Conservation (phyloP, 805 yeast species). For the Candida germanica region DNA sequence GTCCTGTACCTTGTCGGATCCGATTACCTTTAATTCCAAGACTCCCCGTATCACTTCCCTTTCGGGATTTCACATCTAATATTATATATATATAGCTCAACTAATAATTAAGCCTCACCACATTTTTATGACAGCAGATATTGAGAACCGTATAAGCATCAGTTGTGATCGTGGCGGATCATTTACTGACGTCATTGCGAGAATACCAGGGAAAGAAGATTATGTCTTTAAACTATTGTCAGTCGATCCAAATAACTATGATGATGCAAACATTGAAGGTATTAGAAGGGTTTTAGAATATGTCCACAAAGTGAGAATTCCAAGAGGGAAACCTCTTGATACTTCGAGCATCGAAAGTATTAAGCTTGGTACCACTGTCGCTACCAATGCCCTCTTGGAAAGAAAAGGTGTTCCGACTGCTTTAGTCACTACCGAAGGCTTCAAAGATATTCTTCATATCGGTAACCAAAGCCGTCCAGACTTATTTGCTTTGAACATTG, state of each 20-base stretch:
- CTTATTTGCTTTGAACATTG: constrained; percentile 16
- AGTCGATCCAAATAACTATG: constrained; percentile 18
- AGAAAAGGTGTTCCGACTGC: constrained; percentile 19
- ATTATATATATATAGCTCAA: too few species aligned
- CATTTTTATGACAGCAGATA: too few species aligned
- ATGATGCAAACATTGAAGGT: constrained; percentile 20
- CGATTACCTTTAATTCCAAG: too few species aligned
- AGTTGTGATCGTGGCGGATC: constrained; percentile 29
- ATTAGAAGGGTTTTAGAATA: constrained; percentile 18
- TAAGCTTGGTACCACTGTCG: constrained; percentile 30
- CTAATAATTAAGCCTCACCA: too few species aligned
- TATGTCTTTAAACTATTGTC: constrained; percentile 43
- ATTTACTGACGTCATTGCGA: constrained; percentile 33
- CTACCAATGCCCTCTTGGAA: constrained; percentile 22
- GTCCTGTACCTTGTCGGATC: too few species aligned
- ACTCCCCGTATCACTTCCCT: too few species aligned
- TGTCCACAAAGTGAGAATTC: constrained; percentile 21
- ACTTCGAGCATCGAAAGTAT: constrained; percentile 16
- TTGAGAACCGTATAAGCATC: constrained; percentile 3
- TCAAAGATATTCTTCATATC: constrained; percentile 19
- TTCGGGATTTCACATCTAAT: too few species aligned
- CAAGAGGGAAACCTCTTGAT: constrained; percentile 14
- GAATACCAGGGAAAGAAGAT: constrained; percentile 50
- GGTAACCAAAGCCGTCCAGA: constrained; percentile 22
- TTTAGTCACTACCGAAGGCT: constrained; percentile 18